Evolutionary conservation across 169 alveolate species (phyloP).

Genomic region (Plasmodium chabaudi): DNA sequence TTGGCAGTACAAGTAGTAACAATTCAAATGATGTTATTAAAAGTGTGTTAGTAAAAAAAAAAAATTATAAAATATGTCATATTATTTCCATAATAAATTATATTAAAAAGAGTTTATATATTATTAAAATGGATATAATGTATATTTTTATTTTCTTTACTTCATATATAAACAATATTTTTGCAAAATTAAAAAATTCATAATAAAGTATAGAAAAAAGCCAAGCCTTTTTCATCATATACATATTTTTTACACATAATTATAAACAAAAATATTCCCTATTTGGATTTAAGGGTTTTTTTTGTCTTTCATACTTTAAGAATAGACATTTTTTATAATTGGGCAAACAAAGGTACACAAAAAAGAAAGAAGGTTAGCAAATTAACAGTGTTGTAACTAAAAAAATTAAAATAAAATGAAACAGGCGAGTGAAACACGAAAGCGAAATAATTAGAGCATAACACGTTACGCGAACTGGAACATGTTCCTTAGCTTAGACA

Average conservation of each 20-base stretch:
- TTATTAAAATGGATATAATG: slow-evolving; percentile 40
- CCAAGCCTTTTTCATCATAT: too few species aligned
- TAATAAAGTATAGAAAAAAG: background rate
- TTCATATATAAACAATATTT: slow-evolving; percentile 24
- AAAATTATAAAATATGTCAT: slow-evolving; percentile 12
- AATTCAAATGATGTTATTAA: background rate
- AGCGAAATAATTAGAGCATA: too few species aligned
- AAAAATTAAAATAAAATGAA: too few species aligned
- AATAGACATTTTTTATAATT: too few species aligned
- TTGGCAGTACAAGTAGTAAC: background rate
- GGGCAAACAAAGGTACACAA: too few species aligned
- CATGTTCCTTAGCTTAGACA: slow-evolving; percentile 38
- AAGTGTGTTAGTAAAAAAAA: background rate
- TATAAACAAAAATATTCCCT: too few species aligned
- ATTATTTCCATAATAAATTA: slow-evolving; percentile 30
- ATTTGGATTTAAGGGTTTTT: too few species aligned
- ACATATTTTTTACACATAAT: too few species aligned
- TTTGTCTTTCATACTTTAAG: too few species aligned
- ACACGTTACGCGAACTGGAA: slow-evolving; percentile 17
- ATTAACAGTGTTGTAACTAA: too few species aligned
- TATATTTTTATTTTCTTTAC: slow-evolving; percentile 50
- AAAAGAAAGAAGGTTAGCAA: too few species aligned
- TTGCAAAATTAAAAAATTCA: slow-evolving; percentile 15
- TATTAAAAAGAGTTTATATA: slow-evolving; percentile 13
- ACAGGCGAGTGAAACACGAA: too few species aligned